phyloP scores from a whole-genome alignment of 2,329 filamentous ascomycete genomes.

The Raffaelea ambrosiae region DNA sequence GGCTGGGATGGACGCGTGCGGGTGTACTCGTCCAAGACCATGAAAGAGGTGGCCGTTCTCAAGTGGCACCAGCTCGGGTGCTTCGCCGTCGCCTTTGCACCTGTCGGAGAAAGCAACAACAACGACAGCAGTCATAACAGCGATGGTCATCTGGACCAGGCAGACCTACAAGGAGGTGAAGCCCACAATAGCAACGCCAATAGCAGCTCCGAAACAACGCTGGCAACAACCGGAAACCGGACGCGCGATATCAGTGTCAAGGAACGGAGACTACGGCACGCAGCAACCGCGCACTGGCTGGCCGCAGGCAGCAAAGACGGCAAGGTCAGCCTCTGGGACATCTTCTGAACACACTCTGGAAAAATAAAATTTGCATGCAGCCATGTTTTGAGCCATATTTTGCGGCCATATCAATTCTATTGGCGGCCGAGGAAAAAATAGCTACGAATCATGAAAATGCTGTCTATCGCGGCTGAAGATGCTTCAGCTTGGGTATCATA shows the following conservation, averaged over 20 bases:
- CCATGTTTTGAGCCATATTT: no score
- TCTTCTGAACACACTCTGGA: conserved; percentile 49
- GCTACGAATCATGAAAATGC: no score
- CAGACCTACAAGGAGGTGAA: background rate
- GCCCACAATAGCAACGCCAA: background rate
- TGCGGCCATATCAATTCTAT: no score
- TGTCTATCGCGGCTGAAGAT: no score
- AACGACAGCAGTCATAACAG: no score
- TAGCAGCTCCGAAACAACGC: background rate
- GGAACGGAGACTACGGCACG: conserved; percentile 53
- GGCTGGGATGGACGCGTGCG: conserved; percentile 83
- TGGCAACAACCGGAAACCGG: background rate
- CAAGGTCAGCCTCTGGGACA: conserved; percentile 90
- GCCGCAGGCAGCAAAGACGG: conserved; percentile 90
- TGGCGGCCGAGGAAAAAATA: no score
- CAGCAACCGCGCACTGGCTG: conserved; percentile 74
- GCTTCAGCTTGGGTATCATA: no score
- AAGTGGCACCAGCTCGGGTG: conserved; percentile 92
- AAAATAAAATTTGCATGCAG: no score
- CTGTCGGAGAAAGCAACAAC: conserved; percentile 19
- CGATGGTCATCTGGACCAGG: background rate
- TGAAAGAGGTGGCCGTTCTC: conserved; percentile 83
- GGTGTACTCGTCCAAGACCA: conserved; percentile 70
- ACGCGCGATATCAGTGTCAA: conserved; percentile 43
- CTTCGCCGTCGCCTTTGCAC: conserved; percentile 69